Percentiles rank a stretch among this genome's conserved stretches.
Conservation (phyloP, 2,329 filamentous ascomycete species). For the Orbilia javanica region DNA sequence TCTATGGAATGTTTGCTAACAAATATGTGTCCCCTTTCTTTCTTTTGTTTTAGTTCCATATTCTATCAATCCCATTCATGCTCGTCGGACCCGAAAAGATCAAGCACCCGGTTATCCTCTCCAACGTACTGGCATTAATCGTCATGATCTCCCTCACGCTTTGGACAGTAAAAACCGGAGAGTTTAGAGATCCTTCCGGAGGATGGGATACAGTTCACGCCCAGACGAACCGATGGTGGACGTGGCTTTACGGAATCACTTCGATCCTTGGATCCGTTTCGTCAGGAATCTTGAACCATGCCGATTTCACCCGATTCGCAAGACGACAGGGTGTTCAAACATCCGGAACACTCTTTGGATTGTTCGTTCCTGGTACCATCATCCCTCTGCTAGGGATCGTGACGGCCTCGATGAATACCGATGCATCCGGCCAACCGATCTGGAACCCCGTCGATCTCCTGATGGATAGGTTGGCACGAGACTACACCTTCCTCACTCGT, state of each 20-base stretch:
- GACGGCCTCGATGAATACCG: constrained; percentile 64
- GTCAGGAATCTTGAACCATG: constrained; percentile 67
- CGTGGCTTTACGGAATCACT: constrained; percentile 65
- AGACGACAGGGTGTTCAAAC: constrained; percentile 66
- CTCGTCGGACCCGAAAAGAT: constrained; percentile 56
- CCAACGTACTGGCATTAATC: constrained; percentile 44
- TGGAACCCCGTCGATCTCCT: constrained; percentile 68
- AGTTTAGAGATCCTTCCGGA: constrained; percentile 51
- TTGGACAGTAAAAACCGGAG: constrained; percentile 55
- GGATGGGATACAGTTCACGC: constrained; percentile 54
- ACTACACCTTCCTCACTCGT: constrained; percentile 64
- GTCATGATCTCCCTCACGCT: constrained; percentile 56
- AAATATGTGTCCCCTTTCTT: not conserved
- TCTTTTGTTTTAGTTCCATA: constrained; percentile 31
- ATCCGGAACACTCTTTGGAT: constrained; percentile 65
- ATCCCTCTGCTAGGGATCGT: constrained; percentile 60
- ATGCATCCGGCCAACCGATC: constrained; percentile 59
- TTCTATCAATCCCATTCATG: constrained; percentile 51
- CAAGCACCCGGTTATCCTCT: constrained; percentile 54
- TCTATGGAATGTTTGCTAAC: constrained; percentile 15
- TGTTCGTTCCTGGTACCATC: constrained; percentile 61
- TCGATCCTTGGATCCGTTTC: constrained; percentile 67
- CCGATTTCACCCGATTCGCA: constrained; percentile 67
- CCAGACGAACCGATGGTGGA: constrained; percentile 62
- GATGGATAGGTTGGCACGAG: constrained; percentile 64